phyloP scores from a whole-genome alignment of 78 protist genomes.

The Speleostelium caveatum region DNA sequence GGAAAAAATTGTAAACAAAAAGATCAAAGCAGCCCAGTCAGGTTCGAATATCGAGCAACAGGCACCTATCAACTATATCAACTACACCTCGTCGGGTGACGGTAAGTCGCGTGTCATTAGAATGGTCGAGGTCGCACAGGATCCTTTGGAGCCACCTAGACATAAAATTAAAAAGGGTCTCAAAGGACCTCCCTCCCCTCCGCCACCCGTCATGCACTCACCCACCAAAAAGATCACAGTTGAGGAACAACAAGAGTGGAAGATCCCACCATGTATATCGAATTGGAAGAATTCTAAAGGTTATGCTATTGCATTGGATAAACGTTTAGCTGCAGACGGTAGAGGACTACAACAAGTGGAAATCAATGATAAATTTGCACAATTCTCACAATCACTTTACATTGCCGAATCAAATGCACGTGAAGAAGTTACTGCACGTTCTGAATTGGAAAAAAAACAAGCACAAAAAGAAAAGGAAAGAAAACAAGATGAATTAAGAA shows the following conservation, averaged over 20 bases:
- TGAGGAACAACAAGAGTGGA: conserved; percentile 93
- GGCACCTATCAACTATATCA: conserved; percentile 65
- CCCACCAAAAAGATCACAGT: conserved; percentile 91
- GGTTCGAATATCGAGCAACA: conserved; percentile 4
- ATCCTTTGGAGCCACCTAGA: conserved; percentile 98
- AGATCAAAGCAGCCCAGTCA: conserved; percentile 69
- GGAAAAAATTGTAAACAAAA: conserved; percentile 67
- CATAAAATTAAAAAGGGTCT: conserved; percentile 80
- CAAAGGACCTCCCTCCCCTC: conserved; percentile 92
- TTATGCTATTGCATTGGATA: conserved; percentile 97
- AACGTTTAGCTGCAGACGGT: conserved; percentile 98
- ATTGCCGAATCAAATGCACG: conserved; percentile 94
- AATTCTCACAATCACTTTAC: conserved; percentile 92
- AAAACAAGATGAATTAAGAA: conserved; percentile 69
- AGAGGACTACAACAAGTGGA: conserved; percentile 91
- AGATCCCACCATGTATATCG: conserved; percentile 98
- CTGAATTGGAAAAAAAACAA: conserved; percentile 45
- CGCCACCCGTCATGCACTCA: conserved; percentile 98
- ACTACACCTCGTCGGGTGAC: conserved; percentile 35
- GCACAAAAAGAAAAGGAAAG: conserved; percentile 73
- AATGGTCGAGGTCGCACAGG: conserved; percentile 90
- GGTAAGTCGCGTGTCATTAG: conserved; percentile 85
- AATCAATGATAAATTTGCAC: conserved; percentile 95
- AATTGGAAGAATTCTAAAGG: conserved; percentile 99
- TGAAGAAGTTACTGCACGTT: conserved; percentile 86